Percentiles rank a stretch among this genome's conserved stretches.
These are phyloP conservation scores for Handroanthus guayacan DNA, from an alignment of 257 asterid genomes.

Conservation along the genomic window DNA sequence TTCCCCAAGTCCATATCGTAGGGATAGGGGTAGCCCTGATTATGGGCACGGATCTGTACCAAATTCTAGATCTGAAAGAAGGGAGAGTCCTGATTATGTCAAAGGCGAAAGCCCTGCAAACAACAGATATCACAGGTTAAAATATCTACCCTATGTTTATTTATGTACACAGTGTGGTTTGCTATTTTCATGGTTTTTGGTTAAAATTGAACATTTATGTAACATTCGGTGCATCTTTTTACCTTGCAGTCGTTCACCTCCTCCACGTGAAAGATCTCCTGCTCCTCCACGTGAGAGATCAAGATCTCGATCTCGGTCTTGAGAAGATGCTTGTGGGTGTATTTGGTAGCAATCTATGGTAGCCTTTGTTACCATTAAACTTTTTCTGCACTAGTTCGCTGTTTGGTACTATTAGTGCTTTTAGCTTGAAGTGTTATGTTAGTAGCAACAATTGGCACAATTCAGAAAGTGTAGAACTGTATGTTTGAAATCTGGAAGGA, in stretches of 20 bases:
- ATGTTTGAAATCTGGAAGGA: constrained; percentile 24
- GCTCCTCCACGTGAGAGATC: constrained; percentile 57
- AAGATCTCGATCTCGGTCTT: constrained; percentile 49
- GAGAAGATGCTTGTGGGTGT: constrained; percentile 30
- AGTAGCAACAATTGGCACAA: not conserved
- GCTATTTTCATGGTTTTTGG: constrained; percentile 1
- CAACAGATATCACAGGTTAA: constrained; percentile 67
- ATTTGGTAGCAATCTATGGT: not conserved
- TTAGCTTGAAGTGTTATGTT: constrained; percentile 31
- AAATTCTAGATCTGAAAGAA: constrained; percentile 61
- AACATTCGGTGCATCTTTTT: constrained; percentile 26
- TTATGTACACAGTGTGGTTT: not conserved
- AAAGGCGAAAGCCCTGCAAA: constrained; percentile 67
- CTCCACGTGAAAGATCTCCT: constrained; percentile 60
- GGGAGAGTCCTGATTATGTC: constrained; percentile 67
- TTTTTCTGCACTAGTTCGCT: not conserved
- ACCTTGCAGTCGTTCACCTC: constrained; percentile 47
- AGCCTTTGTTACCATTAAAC: not conserved
- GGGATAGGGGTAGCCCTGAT: constrained; percentile 94
- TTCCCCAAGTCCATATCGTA: constrained; percentile 75
- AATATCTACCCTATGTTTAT: not conserved
- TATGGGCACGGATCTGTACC: constrained; percentile 83
- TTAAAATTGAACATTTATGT: not conserved
- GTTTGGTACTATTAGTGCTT: constrained; percentile 32
- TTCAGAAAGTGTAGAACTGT: constrained; percentile 30